Base-by-base conservation (phyloP, 1,139 yeast species). In the Saccharomycopsis crataegensis region DNA sequence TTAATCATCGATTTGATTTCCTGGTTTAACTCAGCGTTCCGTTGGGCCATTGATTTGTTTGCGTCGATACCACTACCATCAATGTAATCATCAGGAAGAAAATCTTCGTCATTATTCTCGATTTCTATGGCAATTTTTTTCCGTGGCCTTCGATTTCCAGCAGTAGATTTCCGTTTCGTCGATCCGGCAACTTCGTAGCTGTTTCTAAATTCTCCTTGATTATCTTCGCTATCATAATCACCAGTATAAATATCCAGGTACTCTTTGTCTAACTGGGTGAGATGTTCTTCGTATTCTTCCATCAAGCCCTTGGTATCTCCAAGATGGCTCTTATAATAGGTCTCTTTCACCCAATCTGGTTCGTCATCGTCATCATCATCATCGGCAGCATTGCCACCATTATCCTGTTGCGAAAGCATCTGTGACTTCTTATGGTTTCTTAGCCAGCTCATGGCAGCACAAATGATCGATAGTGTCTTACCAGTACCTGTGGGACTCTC, bases 401-500 rank as follows among this genome's bases (percentile, higher is more conserved):
- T 5, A 7, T 28, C 17, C 8, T 38, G 22, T 8, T 47, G 9
- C 6, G 9, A 22, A 5, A 38, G 2, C 17, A 63, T 16, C 11
- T 56, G 46, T 37, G 61, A 63, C 37, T 65, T 65, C 62, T 83
- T 84, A 60, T 78, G 72, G 43, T 81, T 77, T 51, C 97, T 70
- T 11, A 91, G 71, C 96, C 96, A 91, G 0, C 94, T 80, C 80
- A 91, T 77, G 0, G 94, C 73, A 0, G 96, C 81, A 64, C 98
- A 93, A 1, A 91, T 86, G 46, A 91, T 70, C 1, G 96, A 88
- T 8, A 91, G 70, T 0, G 97, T 90, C 67, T 91, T 91, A 4
- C 98, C 98, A 1, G 94, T 87, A 2, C 98, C 99, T 0, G 99
- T 91, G 0, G 99, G 98, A 59, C 95, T 85, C 66, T 91, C 98